Evolutionary conservation across 2,329 filamentous ascomycete genomes (phyloP).

Genomic region (Thyridium curvatum): DNA sequence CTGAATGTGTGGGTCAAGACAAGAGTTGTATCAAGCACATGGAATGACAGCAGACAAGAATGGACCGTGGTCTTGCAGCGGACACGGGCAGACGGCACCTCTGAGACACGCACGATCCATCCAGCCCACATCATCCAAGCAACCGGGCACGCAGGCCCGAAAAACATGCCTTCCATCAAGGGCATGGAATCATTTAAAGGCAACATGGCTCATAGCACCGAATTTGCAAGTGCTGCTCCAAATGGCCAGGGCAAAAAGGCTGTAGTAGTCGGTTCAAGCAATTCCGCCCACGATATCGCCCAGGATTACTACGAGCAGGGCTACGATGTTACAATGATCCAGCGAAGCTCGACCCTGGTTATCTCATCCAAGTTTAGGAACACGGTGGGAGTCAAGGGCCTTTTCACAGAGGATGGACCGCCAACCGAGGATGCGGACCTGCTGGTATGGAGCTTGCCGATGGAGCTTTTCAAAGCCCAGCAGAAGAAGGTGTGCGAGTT

Average conservation of each 20-base stretch:
- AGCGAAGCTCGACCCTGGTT: slow-evolving; percentile 57
- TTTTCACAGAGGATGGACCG: slow-evolving; percentile 32
- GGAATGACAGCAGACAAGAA: slow-evolving; percentile 37
- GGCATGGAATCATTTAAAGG: slow-evolving; percentile 48
- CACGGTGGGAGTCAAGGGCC: slow-evolving; percentile 38
- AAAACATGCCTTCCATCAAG: slow-evolving; percentile 50
- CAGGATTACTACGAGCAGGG: slow-evolving; percentile 59
- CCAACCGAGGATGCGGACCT: slow-evolving; percentile 52
- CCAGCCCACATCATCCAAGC: slow-evolving; percentile 61
- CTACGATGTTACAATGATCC: slow-evolving; percentile 59
- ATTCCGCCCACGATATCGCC: slow-evolving; percentile 60
- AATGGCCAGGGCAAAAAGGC: slow-evolving; percentile 38
- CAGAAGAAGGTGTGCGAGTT: slow-evolving; percentile 34
- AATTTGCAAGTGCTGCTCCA: slow-evolving; percentile 37
- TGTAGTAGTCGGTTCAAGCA: slow-evolving; percentile 55
- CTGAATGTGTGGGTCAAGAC: slow-evolving; percentile 60
- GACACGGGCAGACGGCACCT: slow-evolving; percentile 33
- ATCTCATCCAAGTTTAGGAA: slow-evolving; percentile 45
- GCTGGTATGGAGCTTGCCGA: slow-evolving; percentile 40
- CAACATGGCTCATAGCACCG: slow-evolving; percentile 45
- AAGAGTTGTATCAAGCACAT: slow-evolving; percentile 38
- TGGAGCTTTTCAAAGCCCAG: slow-evolving; percentile 42
- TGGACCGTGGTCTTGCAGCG: slow-evolving; percentile 54
- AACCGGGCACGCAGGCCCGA: slow-evolving; percentile 63
- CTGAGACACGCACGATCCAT: slow-evolving; percentile 46